Evolutionary conservation across 805 yeast genomes (phyloP), one percentile per base, ranked within the genome.

Genomic region (Metschnikowia rubicola): DNA sequence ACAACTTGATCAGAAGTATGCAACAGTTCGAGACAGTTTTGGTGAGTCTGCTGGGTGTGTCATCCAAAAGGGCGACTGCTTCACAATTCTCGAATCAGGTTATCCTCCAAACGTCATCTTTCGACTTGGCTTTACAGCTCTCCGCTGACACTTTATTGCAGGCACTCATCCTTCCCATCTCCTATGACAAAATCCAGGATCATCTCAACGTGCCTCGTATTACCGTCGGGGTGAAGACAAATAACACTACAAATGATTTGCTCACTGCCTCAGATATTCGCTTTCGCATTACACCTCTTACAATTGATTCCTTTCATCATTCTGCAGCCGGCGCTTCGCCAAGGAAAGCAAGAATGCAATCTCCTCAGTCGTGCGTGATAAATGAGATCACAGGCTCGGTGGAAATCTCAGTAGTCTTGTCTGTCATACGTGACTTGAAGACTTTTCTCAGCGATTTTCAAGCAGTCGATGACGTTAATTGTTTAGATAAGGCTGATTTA

Each of bases 151-250:
- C 54, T 0, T 32, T 28, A 0, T 28, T 78, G 4, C 61, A 55
- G 28, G 30, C 61, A 0, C 60, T 66, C 2, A 43, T 77, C 0
- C 64, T 71, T 10, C 84, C 86, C 1, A 51, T 80, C 1, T 68
- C 78, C 0, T 76, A 59, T 50, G 72, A 71, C 41, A 66, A 76
- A 9, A 42, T 55, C 0, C 59, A 60, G 4, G 64, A 66, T 4
- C 58, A 56, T 3, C 42, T 78, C 10, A 61, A 56, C 3, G 58
- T 76, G 7, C 67, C 67, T 6, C 68, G 68, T 40, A 47, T 74
- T 2, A 36, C 39, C n/a, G 13, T 46, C 9, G 38, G 19, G 10
- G 4, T 45, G 7, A 9, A 10, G 9, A 13, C 17, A 29, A 30
- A 21, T 12, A 45, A 35, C 3, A 29, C 26, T 1, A 59, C 59